Conservation (phyloP, 164 flowering plant species). For the Dillenia suffruticosa region DNA sequence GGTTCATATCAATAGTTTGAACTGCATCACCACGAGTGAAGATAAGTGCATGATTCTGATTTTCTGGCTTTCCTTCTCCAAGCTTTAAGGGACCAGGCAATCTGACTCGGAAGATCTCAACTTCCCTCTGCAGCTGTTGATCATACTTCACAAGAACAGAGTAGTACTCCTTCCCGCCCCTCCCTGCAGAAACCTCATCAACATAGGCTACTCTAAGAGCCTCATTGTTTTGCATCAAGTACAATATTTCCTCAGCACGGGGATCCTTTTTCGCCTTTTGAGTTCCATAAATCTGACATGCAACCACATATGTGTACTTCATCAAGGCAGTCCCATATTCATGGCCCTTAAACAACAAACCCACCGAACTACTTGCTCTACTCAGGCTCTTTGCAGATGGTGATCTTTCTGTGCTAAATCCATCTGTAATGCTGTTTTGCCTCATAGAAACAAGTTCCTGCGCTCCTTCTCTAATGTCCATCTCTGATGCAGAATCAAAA, state of each 20-base stretch:
- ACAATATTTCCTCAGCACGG: constrained; percentile 60
- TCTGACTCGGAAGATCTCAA: constrained; percentile 52
- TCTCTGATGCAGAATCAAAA: constrained; percentile 66
- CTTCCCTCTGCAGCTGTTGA: constrained; percentile 49
- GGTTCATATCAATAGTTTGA: constrained; percentile 76
- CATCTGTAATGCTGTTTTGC: constrained; percentile 21
- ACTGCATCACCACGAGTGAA: constrained; percentile 71
- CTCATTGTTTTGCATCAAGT: constrained; percentile 54
- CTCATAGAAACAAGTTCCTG: constrained; percentile 40
- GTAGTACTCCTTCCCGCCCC: constrained; percentile 50
- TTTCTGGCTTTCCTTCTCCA: constrained; percentile 29
- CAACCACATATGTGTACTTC: constrained; percentile 66
- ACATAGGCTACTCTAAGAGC: constrained; percentile 71
- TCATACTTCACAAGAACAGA: constrained; percentile 71
- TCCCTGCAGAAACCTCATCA: constrained; percentile 50
- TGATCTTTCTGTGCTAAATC: constrained; percentile 21
- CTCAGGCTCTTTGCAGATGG: constrained; percentile 33
- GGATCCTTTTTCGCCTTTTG: constrained; percentile 63
- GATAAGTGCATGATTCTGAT: constrained; percentile 55
- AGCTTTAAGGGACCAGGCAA: constrained; percentile 70
- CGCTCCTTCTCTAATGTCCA: constrained; percentile 49
- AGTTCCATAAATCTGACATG: constrained; percentile 67
- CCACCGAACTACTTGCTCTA: constrained; percentile 39
- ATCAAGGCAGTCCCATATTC: constrained; percentile 56
- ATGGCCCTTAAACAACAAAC: constrained; percentile 43